These are phyloP conservation scores for Apostasia shenzhenica DNA, from an alignment of 106 monocot species.

Conservation along the genomic window DNA sequence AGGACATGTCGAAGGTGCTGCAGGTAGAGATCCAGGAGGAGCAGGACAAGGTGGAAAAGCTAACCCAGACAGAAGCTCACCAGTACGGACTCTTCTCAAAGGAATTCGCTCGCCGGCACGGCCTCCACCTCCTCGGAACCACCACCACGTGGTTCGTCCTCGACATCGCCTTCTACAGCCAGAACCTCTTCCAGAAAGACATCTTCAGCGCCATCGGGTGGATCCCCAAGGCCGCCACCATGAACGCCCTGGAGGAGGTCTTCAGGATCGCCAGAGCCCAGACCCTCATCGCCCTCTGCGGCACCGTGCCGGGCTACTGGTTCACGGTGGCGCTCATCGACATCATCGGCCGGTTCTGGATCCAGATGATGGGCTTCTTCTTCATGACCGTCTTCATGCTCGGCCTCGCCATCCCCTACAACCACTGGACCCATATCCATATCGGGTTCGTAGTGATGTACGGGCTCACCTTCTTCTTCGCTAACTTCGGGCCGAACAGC, in stretches of 20 bases:
- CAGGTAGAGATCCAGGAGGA: constrained; percentile 25
- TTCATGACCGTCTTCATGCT: constrained; percentile 15
- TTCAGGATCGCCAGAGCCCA: constrained; percentile 10
- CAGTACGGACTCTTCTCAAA: constrained; percentile 7
- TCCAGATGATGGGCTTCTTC: constrained; percentile 6
- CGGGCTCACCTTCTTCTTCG: constrained; percentile 10
- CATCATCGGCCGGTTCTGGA: constrained; percentile 9
- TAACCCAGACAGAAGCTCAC: neutral
- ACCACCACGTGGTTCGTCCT: constrained; percentile 12
- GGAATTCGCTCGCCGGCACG: constrained; percentile 4
- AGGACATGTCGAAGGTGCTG: constrained; percentile 74
- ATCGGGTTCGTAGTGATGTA: constrained; percentile 11
- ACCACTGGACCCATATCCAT: constrained; percentile 20
- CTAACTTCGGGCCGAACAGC: constrained; percentile 25
- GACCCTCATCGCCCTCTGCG: constrained; percentile 12
- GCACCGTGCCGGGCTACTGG: constrained; percentile 19
- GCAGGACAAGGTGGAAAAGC: neutral
- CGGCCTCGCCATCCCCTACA: constrained; percentile 7
- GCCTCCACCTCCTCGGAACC: constrained; percentile 13
- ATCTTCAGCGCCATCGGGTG: constrained; percentile 11
- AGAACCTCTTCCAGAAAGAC: constrained; percentile 23
- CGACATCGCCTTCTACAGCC: constrained; percentile 23
- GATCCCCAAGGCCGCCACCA: constrained; percentile 11
- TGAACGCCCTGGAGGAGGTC: constrained; percentile 8
- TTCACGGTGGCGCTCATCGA: constrained; percentile 4